phyloP scores from a whole-genome alignment of 2,329 filamentous ascomycete genomes.

The Chaetomium globosum region DNA sequence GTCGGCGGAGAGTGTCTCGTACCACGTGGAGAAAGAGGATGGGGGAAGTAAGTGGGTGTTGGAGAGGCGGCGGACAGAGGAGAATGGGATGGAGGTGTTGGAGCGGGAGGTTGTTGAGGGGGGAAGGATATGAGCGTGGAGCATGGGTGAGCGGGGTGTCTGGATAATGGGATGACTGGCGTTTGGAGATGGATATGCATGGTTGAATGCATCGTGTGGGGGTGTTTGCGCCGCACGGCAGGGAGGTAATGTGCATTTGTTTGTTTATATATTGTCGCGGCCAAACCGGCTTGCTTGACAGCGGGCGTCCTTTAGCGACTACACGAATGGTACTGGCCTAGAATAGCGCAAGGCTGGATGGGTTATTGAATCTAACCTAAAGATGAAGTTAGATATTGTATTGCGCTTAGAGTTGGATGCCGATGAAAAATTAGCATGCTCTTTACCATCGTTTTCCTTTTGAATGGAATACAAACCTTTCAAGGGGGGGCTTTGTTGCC shows the following conservation, averaged over 20 bases:
- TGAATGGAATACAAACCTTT: neutral
- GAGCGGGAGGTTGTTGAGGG: conserved; percentile 1
- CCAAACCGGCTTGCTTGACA: neutral
- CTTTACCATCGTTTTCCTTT: too few species aligned
- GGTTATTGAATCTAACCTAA: neutral
- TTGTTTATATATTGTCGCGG: neutral
- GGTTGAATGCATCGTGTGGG: neutral
- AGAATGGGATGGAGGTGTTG: neutral
- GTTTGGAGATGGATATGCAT: neutral
- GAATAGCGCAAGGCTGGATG: conserved; percentile 40
- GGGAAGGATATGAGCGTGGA: neutral
- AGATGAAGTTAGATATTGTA: neutral
- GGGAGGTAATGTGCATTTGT: neutral
- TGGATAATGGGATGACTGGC: neutral
- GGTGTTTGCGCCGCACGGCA: too few species aligned
- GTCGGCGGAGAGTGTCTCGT: conserved; percentile 70
- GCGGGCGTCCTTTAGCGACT: conserved; percentile 51
- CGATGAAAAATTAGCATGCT: neutral
- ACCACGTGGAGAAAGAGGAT: conserved; percentile 65
- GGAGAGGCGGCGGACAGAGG: neutral
- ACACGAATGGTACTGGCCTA: conserved; percentile 57
- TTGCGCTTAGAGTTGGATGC: neutral
- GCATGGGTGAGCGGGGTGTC: neutral
- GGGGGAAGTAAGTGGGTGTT: conserved; percentile 49
- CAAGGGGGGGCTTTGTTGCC: neutral